Percentiles rank a stretch among this genome's conserved stretches.
phyloP scores from a whole-genome alignment of 1,139 yeast species.

The Lizanozyma gosingica region DNA sequence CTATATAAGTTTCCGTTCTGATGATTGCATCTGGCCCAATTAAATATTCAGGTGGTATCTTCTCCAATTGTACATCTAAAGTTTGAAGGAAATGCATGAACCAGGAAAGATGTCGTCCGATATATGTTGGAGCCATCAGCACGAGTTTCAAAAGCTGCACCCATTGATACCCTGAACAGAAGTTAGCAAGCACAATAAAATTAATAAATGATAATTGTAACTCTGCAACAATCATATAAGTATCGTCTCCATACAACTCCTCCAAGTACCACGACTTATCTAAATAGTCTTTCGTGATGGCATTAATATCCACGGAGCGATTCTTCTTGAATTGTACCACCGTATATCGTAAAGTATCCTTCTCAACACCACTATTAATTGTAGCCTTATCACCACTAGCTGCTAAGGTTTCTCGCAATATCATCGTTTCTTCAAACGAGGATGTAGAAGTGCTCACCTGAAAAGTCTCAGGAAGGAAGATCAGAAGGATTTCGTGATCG shows the following conservation, averaged over 20 bases:
- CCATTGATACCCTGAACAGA: constrained; percentile 11
- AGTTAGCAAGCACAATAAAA: constrained; percentile 9
- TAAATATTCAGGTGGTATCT: constrained; percentile 8
- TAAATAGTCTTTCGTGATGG: constrained; percentile 5
- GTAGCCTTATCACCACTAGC: neutral
- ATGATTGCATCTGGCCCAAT: constrained; percentile 3
- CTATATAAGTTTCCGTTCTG: constrained; percentile 1
- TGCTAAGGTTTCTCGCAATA: neutral
- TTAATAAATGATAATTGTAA: constrained; percentile 8
- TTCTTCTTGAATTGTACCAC: constrained; percentile 6
- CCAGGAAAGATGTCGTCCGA: constrained; percentile 2
- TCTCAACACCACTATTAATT: neutral
- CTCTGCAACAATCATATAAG: constrained; percentile 8
- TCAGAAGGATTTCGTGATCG: neutral
- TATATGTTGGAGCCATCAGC: constrained; percentile 6
- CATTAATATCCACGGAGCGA: neutral
- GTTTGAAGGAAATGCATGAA: constrained; percentile 1
- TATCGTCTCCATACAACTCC: constrained; percentile 8
- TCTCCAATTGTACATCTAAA: constrained; percentile 5
- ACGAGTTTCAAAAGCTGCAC: constrained; percentile 5
- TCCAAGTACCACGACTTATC: constrained; percentile 9
- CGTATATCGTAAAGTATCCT: constrained; percentile 8
- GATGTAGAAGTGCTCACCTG: neutral
- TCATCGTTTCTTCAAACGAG: neutral
- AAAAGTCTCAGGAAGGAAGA: neutral